These are phyloP conservation scores for Sindora glabra DNA, from an alignment of 306 rosid genomes.

Conservation along the genomic window DNA sequence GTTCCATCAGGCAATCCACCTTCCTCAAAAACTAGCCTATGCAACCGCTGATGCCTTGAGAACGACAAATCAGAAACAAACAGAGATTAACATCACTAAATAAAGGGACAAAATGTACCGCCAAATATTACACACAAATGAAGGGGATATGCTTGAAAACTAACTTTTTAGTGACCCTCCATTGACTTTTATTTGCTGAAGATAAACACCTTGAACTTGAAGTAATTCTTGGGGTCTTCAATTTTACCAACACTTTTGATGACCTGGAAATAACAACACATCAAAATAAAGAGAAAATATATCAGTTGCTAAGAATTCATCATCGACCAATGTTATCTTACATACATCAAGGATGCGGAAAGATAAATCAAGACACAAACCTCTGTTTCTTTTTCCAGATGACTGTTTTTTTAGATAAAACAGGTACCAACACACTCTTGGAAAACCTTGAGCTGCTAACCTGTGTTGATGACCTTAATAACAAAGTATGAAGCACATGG, in stretches of 20 bases:
- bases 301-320: constrained; percentile 3
- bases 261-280: constrained; percentile 41
- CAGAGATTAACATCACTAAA: constrained; percentile 2
- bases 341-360: constrained; percentile 14
- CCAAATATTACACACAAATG: constrained; percentile 4
- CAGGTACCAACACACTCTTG: constrained; percentile 35
- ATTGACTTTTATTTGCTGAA: constrained; percentile 52
- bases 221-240: constrained; percentile 45
- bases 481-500: constrained; percentile 15
- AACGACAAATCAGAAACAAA: constrained; percentile 16
- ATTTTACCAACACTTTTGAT: constrained; percentile 42
- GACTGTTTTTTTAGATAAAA: constrained; percentile 29
- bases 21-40: constrained; percentile 90
- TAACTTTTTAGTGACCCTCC: constrained; percentile 79
- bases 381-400: constrained; percentile 45
- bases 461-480: constrained; percentile 43
- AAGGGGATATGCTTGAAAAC: constrained; percentile 16
- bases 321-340: constrained; percentile 6
- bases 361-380: constrained; percentile 32
- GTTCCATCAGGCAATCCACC: constrained; percentile 95
- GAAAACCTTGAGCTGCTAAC: constrained; percentile 32
- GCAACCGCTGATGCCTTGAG: constrained; percentile 71
- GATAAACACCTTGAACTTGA: constrained; percentile 35
- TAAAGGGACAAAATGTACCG: neutral
- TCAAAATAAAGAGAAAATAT: constrained; percentile 3